Base-by-base conservation (phyloP, 2,329 filamentous ascomycete species). In the Zalaria obscura region DNA sequence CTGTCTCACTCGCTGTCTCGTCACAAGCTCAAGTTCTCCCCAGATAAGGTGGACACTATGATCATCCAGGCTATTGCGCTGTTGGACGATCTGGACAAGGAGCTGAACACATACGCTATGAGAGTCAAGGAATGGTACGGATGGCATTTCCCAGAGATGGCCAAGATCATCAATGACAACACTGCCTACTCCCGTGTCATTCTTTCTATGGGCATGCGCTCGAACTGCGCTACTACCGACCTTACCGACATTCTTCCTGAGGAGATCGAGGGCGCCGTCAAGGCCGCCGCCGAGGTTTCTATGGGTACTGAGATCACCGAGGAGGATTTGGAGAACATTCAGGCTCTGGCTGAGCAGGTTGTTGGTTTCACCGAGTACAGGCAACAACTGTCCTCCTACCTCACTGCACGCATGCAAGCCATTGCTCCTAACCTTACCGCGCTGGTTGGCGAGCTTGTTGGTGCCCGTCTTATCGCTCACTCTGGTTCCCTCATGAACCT, bases 101-200 rank as follows among this genome's bases (percentile, higher is more conserved):
- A 98, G 66, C 72, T 98, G 49, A 98, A 98, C 71, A 91, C 85
- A 54, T 96, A 95, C 60, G 89, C 91, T 50, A 98, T 98, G 91
- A 76, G 91, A 63, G 87, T 95, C 47, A 96, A 96, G 78, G 91
- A 98, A 66, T 98, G 91, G 91, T 98, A 98, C 61, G 91, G 91
- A 56, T 98, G 91, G 91, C 91, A 96, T 67, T 98, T 96, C 71
- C 91, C 91, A 34, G 91, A 98, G 70, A 79, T 98, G 74, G 88
- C 85, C 58, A 89, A 88, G 68, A 94, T 96, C 58, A 74, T 95
- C 52, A 93, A 93, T 64, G 91, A 98, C 73, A 98, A 98, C 67
- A 69, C 94, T 48, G 88, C 88, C 50, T 98, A 94, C 61, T 80
- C 88, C 45, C 81, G 80, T 51, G 80, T 98, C 44, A 86, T 98